Conservation (phyloP, 1,139 yeast species). For the Pneumocystis carinii region DNA sequence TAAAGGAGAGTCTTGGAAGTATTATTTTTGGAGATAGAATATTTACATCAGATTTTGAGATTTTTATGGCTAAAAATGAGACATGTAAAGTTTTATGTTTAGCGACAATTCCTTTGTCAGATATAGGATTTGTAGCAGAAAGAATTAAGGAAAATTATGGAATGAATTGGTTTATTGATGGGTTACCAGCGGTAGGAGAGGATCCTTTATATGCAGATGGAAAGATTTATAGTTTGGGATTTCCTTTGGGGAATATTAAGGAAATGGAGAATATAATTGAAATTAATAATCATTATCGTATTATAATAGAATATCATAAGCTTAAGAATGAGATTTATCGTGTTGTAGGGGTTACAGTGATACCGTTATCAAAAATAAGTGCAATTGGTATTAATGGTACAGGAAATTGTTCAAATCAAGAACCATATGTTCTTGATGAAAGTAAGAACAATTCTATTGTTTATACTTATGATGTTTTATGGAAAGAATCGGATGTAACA, state of each 20-base stretch:
- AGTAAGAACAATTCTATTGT: conserved; percentile 23
- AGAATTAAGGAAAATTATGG: conserved; percentile 68
- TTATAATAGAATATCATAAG: conserved; percentile 66
- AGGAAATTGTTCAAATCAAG: conserved; percentile 21
- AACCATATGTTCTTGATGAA: conserved; percentile 15
- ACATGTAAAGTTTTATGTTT: conserved; percentile 54
- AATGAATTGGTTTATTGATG: conserved; percentile 89
- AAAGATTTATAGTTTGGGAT: conserved; percentile 39
- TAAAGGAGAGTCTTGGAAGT: conserved; percentile 82
- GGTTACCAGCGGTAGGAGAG: conserved; percentile 78
- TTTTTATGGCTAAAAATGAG: conserved; percentile 60
- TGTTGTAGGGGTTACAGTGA: conserved; percentile 79
- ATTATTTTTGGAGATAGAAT: conserved; percentile 91
- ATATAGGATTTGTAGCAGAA: conserved; percentile 59
- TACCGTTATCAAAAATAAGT: conserved; percentile 50
- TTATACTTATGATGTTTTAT: conserved; percentile 49
- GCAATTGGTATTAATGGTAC: conserved; percentile 24
- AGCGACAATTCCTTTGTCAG: conserved; percentile 42
- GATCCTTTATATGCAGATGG: conserved; percentile 34
- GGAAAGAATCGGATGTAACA: conserved; percentile 51
- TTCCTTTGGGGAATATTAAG: conserved; percentile 30
- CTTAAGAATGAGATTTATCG: conserved; percentile 56
- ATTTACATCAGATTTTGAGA: conserved; percentile 75
- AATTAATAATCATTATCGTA: conserved; percentile 67
- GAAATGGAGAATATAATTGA: conserved; percentile 28